Evolutionary conservation across 2,329 filamentous ascomycete genomes (phyloP).

Genomic region (Allantophomopsis cytisporea): DNA sequence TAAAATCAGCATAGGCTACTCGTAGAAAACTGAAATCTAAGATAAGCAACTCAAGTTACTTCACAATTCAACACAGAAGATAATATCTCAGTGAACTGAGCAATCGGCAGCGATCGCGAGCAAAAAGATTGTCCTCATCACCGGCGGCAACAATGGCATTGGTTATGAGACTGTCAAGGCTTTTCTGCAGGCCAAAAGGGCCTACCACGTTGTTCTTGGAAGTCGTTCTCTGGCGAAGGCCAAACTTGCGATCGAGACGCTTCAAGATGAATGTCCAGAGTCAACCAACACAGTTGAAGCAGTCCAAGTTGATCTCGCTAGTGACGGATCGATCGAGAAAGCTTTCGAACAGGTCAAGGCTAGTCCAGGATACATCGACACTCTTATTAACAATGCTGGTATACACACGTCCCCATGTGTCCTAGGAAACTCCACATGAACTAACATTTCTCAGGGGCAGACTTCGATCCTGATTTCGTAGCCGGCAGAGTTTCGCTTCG

Average conservation of each 20-base stretch:
- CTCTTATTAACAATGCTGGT: constrained; percentile 11
- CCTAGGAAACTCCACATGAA: too few relatives aligned
- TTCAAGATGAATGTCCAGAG: constrained; percentile 18
- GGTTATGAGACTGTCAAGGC: constrained; percentile 26
- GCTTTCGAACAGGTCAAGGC: constrained; percentile 8
- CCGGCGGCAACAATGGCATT: constrained; percentile 28
- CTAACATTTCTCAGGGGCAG: too few relatives aligned
- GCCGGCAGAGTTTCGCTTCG: too few relatives aligned
- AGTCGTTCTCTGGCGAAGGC: constrained; percentile 21
- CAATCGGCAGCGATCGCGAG: too few relatives aligned
- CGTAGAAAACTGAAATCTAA: too few relatives aligned
- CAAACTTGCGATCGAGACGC: constrained; percentile 18
- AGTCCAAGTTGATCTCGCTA: constrained; percentile 9
- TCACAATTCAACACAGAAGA: too few relatives aligned
- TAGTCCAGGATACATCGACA: constrained; percentile 7
- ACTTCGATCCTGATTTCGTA: too few relatives aligned
- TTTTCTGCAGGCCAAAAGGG: constrained; percentile 19
- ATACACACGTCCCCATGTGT: constrained; percentile 1
- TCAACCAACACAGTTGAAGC: constrained; percentile 11
- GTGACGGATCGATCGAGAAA: constrained; percentile 10
- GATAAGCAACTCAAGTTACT: too few relatives aligned
- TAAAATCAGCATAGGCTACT: too few relatives aligned
- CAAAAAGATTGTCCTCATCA: constrained; percentile 20
- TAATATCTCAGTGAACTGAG: too few relatives aligned
- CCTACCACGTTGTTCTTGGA: constrained; percentile 25